phyloP scores from a whole-genome alignment of 2,329 filamentous ascomycete species.

The Hymenoscyphus scutula region DNA sequence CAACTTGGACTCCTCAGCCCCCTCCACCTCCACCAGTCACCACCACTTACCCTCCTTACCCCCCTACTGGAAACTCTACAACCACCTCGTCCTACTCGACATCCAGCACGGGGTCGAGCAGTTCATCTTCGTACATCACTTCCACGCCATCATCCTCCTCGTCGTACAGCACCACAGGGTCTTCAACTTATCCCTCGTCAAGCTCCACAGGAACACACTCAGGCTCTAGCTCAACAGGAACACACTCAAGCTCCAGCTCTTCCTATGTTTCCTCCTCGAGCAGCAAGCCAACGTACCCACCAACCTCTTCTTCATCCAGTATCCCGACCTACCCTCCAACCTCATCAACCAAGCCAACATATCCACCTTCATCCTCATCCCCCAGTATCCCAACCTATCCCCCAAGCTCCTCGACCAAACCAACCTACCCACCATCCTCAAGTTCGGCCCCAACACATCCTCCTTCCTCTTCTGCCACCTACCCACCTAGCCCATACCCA shows the following conservation, averaged over 20 bases:
- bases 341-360: not conserved
- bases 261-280: not conserved
- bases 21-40: slow-evolving; percentile 9
- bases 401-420: not conserved
- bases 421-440: not conserved
- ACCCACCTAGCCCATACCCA: not conserved
- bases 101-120: slow-evolving; percentile 3
- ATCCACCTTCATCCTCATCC: not conserved
- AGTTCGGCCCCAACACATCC: not conserved
- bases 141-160: no score
- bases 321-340: not conserved
- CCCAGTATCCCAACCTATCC: not conserved
- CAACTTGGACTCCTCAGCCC: slow-evolving; percentile 14
- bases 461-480: not conserved
- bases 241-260: no score
- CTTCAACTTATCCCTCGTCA: not conserved
- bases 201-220: no score
- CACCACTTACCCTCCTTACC: not conserved
- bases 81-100: slow-evolving; percentile 1
- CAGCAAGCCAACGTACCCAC: not conserved
- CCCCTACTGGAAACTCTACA: slow-evolving; percentile 12
- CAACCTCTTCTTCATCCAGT: not conserved
- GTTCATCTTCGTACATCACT: slow-evolving; percentile 5
- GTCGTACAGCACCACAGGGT: no score
- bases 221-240: no score